Percentiles rank a stretch among this genome's conserved stretches.
phyloP scores from a whole-genome alignment of 768 basidiomycete genomes.

The Rhodotorula babjevae region DNA sequence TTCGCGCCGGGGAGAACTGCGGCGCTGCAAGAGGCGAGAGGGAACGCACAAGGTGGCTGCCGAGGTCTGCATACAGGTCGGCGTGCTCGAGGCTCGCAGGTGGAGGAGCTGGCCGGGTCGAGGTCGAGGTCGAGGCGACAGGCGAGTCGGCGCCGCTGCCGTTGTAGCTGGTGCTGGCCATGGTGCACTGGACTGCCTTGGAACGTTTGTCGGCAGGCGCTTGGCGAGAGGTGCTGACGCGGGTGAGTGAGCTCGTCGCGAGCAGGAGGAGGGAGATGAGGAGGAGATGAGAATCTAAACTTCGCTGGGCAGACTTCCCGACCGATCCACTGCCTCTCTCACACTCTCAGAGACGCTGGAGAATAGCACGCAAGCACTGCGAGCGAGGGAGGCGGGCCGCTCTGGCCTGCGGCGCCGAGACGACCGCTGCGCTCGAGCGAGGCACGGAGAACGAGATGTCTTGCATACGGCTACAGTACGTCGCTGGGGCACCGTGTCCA shows the following conservation, averaged over 20 bases:
- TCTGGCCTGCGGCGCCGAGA: too few species aligned
- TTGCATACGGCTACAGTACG: background rate
- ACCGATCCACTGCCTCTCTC: too few species aligned
- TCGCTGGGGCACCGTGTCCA: background rate
- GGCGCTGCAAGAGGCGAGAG: background rate
- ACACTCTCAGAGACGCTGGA: too few species aligned
- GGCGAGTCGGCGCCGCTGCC: background rate
- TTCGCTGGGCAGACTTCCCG: too few species aligned
- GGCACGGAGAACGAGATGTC: background rate
- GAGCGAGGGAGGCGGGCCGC: too few species aligned
- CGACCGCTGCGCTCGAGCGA: too few species aligned
- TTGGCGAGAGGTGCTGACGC: background rate
- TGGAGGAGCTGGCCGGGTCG: background rate
- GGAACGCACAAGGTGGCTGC: slow-evolving; percentile 8
- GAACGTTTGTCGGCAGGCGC: background rate
- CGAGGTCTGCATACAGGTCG: slow-evolving; percentile 5
- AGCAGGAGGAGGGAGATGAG: too few species aligned
- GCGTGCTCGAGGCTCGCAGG: too few species aligned
- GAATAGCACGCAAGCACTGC: too few species aligned
- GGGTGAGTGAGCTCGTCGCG: too few species aligned
- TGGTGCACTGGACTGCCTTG: background rate
- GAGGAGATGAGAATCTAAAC: too few species aligned
- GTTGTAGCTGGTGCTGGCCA: background rate
- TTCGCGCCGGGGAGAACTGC: background rate
- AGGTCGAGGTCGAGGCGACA: background rate